phyloP scores from a whole-genome alignment of 2,329 filamentous ascomycete species.

The Xylariaceae sp. region DNA sequence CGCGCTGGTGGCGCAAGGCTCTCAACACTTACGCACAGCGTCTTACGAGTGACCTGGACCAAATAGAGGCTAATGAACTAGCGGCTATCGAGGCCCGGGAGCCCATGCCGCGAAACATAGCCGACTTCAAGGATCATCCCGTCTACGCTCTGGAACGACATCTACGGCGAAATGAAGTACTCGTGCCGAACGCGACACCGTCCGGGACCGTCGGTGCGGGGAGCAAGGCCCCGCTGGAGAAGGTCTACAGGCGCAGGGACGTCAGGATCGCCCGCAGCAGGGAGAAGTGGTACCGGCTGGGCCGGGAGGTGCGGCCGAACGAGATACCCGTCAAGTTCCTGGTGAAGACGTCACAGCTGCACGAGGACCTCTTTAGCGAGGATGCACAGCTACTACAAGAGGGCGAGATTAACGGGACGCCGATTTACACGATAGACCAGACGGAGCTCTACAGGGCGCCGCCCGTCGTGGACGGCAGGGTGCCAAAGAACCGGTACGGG shows the following conservation, averaged over 20 bases:
- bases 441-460: conserved; percentile 71
- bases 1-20: conserved; percentile 49
- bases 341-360: conserved; percentile 39
- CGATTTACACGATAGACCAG: conserved; percentile 57
- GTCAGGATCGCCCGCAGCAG: conserved; percentile 72
- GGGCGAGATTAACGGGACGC: conserved; percentile 44
- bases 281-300: conserved; percentile 87
- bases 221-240: conserved; percentile 58
- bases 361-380: conserved; percentile 35
- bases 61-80: conserved; percentile 77
- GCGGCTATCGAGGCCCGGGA: conserved; percentile 66
- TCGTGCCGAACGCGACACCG: conserved; percentile 62
- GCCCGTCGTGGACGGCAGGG: conserved; percentile 64
- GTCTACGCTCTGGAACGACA: conserved; percentile 81
- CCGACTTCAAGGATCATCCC: conserved; percentile 83
- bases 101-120: conserved; percentile 77
- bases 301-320: conserved; percentile 68
- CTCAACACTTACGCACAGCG: conserved; percentile 44
- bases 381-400: conserved; percentile 32
- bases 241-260: conserved; percentile 75
- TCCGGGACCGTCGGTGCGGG: conserved; percentile 75
- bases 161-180: conserved; percentile 74
- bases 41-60: conserved; percentile 60
- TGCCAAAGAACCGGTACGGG: conserved; percentile 88
- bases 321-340: conserved; percentile 80